Conservation (phyloP, 768 basidiomycete genomes). For the Trichaptum fuscoviolaceum region DNA sequence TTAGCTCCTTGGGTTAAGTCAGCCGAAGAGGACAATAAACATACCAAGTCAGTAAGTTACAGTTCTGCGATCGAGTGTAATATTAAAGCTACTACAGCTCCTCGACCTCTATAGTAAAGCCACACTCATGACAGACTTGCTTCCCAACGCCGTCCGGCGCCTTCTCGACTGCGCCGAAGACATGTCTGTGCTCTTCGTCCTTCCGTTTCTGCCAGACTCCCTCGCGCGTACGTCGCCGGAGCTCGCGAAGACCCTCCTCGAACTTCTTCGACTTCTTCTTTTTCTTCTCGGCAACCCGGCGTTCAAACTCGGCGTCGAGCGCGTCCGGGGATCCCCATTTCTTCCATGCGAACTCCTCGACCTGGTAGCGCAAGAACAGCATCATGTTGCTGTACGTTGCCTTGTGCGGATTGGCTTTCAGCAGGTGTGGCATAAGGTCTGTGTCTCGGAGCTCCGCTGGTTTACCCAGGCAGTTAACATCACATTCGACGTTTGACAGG, state of each 20-base stretch:
- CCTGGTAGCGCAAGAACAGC: constrained; percentile 90
- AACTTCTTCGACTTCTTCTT: constrained; percentile 93
- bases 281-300: constrained; percentile 74
- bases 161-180: constrained; percentile 58
- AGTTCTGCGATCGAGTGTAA: background rate
- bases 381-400: constrained; percentile 99
- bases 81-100: constrained; percentile 45
- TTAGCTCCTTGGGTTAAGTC: background rate
- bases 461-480: constrained; percentile 7
- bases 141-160: constrained; percentile 49
- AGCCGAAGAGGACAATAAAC: background rate
- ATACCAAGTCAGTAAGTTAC: background rate
- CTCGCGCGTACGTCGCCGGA: constrained; percentile 80
- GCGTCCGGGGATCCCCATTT: constrained; percentile 97
- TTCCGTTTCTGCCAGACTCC: constrained; percentile 85
- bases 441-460: constrained; percentile 92
- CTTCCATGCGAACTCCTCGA: constrained; percentile 94
- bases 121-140: constrained; percentile 85
- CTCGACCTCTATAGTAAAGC: constrained; percentile 88
- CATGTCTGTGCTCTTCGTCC: constrained; percentile 86
- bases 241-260: constrained; percentile 80
- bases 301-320: constrained; percentile 82
- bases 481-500: background rate
- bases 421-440: constrained; percentile 85
- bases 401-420: constrained; percentile 93